phyloP scores from a whole-genome alignment of 169 alveolate species.

The Plasmodium reichenowi region DNA sequence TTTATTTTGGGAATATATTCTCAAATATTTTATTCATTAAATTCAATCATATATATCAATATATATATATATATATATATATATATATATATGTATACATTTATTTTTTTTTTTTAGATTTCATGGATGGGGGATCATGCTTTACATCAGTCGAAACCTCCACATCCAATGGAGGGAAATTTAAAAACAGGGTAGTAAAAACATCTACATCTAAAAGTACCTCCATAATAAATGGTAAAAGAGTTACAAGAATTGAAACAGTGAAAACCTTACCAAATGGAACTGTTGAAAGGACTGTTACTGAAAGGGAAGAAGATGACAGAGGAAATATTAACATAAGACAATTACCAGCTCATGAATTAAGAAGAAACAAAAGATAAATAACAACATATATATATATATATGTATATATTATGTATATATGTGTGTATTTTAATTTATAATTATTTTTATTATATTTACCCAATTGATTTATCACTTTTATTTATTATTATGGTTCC shows the following conservation, averaged over 20 bases:
- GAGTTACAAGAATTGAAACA: conserved; percentile 77
- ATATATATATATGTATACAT: background rate
- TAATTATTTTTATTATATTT: no score
- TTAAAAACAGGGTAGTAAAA: conserved; percentile 62
- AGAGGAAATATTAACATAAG: conserved; percentile 77
- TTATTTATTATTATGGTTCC: no score
- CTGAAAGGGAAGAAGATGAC: conserved; percentile 79
- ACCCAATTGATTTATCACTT: no score
- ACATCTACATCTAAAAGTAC: conserved; percentile 80
- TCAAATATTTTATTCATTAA: no score
- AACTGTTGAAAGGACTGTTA: conserved; percentile 75
- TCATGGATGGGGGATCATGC: conserved; percentile 63
- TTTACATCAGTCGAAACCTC: conserved; percentile 62
- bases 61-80: no score
- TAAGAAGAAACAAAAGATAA: conserved; percentile 46
- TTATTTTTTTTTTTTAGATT: conserved; percentile 23
- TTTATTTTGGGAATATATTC: no score
- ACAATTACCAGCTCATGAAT: conserved; percentile 64
- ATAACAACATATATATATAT: background rate
- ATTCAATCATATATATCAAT: no score
- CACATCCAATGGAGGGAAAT: conserved; percentile 64
- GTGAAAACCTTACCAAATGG: conserved; percentile 78
- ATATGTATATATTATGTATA: no score
- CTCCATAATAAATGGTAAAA: conserved; percentile 75
- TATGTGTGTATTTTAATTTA: no score